Evolutionary conservation across 352 stramenopile species (phyloP).

Genomic region (Globisporangium apiculatum): DNA sequence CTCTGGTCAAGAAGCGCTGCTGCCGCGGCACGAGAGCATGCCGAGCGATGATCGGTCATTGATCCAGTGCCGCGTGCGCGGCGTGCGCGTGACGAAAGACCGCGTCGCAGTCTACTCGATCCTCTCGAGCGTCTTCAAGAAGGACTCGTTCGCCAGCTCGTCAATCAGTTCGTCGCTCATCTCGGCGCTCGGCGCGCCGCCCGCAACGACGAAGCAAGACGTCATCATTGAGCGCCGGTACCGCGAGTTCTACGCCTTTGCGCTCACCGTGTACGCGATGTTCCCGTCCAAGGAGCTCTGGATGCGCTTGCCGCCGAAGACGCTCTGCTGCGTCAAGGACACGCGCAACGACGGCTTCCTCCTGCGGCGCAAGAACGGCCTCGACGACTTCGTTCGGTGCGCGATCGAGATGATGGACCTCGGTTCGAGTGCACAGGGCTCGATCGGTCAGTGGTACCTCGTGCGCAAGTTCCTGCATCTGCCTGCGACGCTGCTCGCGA

Average conservation of each 20-base stretch:
- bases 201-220: conserved; percentile 12
- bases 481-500: conserved; percentile 19
- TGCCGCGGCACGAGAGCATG: not conserved
- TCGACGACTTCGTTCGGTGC: conserved; percentile 57
- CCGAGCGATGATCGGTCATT: conserved; percentile 2
- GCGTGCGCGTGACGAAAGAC: conserved; percentile 43
- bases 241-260: conserved; percentile 74
- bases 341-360: conserved; percentile 46
- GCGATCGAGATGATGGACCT: conserved; percentile 58
- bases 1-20: not conserved
- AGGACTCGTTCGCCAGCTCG: not conserved
- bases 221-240: conserved; percentile 62
- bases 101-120: conserved; percentile 55
- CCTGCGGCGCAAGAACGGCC: conserved; percentile 46
- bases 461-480: conserved; percentile 60
- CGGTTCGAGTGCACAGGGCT: conserved; percentile 31
- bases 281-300: conserved; percentile 50
- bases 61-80: conserved; percentile 43
- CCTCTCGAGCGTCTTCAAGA: conserved; percentile 30
- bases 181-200: not conserved
- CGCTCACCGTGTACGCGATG: conserved; percentile 51
- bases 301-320: conserved; percentile 59
- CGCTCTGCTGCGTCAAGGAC: conserved; percentile 36
- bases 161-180: conserved; percentile 6
- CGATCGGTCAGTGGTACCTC: conserved; percentile 61